A percentile compares a stretch with the other conserved stretches of the same genome.
Evolutionary conservation across 2,329 filamentous ascomycete genomes (phyloP).

Genomic region (Dactylonectria macrodidyma): DNA sequence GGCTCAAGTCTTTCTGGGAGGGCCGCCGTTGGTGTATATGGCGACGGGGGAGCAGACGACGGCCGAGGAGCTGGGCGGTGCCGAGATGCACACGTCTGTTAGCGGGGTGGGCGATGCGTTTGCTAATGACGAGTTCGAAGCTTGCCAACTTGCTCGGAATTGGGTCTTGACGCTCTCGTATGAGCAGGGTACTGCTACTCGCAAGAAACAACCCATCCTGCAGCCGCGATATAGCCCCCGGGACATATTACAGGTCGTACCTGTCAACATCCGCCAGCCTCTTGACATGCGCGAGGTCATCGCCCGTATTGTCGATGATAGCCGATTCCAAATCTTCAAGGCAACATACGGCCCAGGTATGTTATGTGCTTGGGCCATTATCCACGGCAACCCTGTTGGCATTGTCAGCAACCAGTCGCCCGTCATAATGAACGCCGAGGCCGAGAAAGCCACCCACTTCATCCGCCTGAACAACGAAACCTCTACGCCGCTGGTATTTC

Average conservation of each 20-base stretch:
- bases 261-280: conserved; percentile 19
- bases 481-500: conserved; percentile 59
- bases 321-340: conserved; percentile 56
- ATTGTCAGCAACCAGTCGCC: conserved; percentile 59
- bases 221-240: too few species aligned
- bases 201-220: too few species aligned
- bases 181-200: neutral
- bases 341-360: conserved; percentile 56
- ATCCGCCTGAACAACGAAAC: conserved; percentile 61
- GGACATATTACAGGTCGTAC: too few species aligned
- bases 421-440: conserved; percentile 58
- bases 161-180: conserved; percentile 23
- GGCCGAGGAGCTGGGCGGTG: conserved; percentile 60
- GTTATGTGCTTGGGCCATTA: conserved; percentile 55
- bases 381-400: conserved; percentile 51
- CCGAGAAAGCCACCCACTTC: conserved; percentile 58
- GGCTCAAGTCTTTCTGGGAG: conserved; percentile 60
- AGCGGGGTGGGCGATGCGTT: conserved; percentile 61
- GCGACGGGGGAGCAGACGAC: conserved; percentile 60
- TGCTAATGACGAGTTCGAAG: conserved; percentile 54
- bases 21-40: conserved; percentile 62
- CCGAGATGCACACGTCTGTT: conserved; percentile 55
- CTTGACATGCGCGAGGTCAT: conserved; percentile 53
- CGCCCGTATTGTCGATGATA: conserved; percentile 58
- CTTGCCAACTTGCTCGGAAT: conserved; percentile 57